These are phyloP conservation scores for Pseudocercospora vitis DNA, from an alignment of 2,329 filamentous ascomycete genomes.

Conservation along the genomic window DNA sequence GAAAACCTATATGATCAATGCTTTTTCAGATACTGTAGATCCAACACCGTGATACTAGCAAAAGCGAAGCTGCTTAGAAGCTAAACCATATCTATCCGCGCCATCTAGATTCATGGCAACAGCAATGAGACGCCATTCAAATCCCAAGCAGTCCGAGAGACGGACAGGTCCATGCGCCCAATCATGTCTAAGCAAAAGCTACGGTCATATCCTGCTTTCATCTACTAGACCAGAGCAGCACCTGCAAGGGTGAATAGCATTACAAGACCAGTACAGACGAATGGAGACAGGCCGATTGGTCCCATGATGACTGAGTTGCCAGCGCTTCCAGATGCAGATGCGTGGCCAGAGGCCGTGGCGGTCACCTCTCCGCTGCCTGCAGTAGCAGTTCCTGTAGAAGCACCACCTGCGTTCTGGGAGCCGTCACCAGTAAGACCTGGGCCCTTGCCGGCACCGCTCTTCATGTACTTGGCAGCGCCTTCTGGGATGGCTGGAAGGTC, in stretches of 20 bases:
- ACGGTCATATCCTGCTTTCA: background rate
- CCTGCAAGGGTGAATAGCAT: conserved; percentile 56
- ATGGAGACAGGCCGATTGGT: conserved; percentile 51
- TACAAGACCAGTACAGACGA: conserved; percentile 54
- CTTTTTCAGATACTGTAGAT: conserved; percentile 6
- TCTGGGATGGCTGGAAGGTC: conserved; percentile 58
- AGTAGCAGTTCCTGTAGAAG: conserved; percentile 50
- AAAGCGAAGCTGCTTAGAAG: conserved; percentile 4
- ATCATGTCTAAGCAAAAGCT: background rate
- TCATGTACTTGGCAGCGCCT: conserved; percentile 58
- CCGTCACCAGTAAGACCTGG: conserved; percentile 57
- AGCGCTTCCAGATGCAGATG: conserved; percentile 36
- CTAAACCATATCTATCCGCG: background rate
- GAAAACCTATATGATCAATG: background rate
- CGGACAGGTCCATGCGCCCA: background rate
- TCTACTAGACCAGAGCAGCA: conserved; percentile 42
- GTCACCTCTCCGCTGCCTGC: conserved; percentile 53
- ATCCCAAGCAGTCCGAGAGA: background rate
- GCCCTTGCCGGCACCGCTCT: conserved; percentile 58
- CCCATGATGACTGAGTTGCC: conserved; percentile 47
- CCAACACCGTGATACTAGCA: conserved; percentile 6
- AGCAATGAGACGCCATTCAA: conserved; percentile 2
- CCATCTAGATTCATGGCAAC: conserved; percentile 6
- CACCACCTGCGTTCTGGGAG: conserved; percentile 56
- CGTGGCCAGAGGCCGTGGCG: conserved; percentile 35